phyloP scores from a whole-genome alignment of 1,139 yeast species.

The Lodderomyces beijingensis region DNA sequence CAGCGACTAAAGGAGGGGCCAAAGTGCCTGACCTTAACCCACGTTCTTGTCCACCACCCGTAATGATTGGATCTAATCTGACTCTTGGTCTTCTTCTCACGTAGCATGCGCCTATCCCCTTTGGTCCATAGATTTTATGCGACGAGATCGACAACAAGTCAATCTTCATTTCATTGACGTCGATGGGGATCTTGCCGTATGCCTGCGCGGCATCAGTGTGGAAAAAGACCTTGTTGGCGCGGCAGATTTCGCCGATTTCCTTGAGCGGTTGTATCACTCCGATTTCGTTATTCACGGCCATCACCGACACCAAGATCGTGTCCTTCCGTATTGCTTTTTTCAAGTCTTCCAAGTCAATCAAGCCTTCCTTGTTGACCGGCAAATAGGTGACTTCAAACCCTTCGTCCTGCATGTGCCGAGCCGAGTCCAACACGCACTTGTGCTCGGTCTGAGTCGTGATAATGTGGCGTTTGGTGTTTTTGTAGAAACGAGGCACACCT shows the following conservation, averaged over 20 bases:
- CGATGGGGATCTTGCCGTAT: slow-evolving; percentile 87
- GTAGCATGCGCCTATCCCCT: slow-evolving; percentile 94
- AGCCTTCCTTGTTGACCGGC: slow-evolving; percentile 78
- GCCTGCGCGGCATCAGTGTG: slow-evolving; percentile 99
- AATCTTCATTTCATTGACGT: slow-evolving; percentile 89
- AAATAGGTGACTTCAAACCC: slow-evolving; percentile 95
- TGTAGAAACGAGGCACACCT: slow-evolving; percentile 93
- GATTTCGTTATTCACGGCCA: slow-evolving; percentile 98
- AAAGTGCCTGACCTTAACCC: slow-evolving; percentile 96
- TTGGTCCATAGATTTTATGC: slow-evolving; percentile 97
- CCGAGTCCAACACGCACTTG: slow-evolving; percentile 94
- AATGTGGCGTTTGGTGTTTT: slow-evolving; percentile 84
- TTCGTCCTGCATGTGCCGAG: slow-evolving; percentile 91
- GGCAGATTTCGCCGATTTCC: slow-evolving; percentile 87
- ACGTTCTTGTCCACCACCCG: slow-evolving; percentile 99
- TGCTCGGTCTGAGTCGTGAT: slow-evolving; percentile 97
- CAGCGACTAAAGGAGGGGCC: slow-evolving; percentile 92
- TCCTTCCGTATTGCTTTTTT: slow-evolving; percentile 86
- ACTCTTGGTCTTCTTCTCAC: slow-evolving; percentile 98
- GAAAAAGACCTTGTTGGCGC: slow-evolving; percentile 84
- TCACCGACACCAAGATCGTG: slow-evolving; percentile 85
- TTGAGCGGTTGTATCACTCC: slow-evolving; percentile 96
- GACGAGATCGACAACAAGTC: slow-evolving; percentile 92
- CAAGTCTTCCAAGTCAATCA: slow-evolving; percentile 71
- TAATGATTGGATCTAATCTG: slow-evolving; percentile 87